A percentile compares a stretch with the other conserved stretches of the same genome.
phyloP scores from a whole-genome alignment of 129 eudicot genomes.

The Lactuca sativa region DNA sequence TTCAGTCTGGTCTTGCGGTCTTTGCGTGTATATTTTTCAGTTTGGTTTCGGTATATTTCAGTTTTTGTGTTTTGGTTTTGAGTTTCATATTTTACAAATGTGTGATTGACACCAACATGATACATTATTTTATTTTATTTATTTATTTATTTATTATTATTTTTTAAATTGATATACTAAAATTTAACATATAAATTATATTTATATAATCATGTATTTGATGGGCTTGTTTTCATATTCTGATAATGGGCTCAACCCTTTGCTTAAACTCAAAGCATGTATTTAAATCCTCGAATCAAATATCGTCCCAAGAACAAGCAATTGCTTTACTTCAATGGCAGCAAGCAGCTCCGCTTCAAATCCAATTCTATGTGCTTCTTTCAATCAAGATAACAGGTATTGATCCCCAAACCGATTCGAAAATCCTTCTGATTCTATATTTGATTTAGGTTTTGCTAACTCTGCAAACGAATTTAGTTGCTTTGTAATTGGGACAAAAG shows the following conservation, averaged over 20 bases:
- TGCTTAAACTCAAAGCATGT: slow-evolving; percentile 10
- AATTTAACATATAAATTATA: too few species aligned
- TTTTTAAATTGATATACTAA: too few species aligned
- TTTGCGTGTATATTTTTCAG: too few species aligned
- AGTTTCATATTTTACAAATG: too few species aligned
- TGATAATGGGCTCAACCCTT: background rate
- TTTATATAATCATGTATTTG: too few species aligned
- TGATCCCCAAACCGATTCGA: background rate
- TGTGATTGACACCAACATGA: too few species aligned
- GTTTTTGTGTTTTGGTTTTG: too few species aligned
- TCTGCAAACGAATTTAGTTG: slow-evolving; percentile 42
- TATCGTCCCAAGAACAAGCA: slow-evolving; percentile 11
- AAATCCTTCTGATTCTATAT: background rate
- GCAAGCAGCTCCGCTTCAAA: slow-evolving; percentile 47
- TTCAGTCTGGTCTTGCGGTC: too few species aligned
- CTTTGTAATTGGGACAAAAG: slow-evolving; percentile 87
- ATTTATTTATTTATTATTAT: too few species aligned
- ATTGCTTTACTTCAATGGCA: slow-evolving; percentile 30
- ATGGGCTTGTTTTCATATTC: background rate
- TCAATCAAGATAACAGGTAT: slow-evolving; percentile 93
- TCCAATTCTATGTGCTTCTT: slow-evolving; percentile 82
- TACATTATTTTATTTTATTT: too few species aligned
- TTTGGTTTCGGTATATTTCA: too few species aligned
- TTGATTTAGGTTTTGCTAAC: slow-evolving; percentile 7
- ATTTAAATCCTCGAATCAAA: slow-evolving; percentile 2